phyloP scores from a whole-genome alignment of 257 asterid genomes.

The Ocimum tenuiflorum region DNA sequence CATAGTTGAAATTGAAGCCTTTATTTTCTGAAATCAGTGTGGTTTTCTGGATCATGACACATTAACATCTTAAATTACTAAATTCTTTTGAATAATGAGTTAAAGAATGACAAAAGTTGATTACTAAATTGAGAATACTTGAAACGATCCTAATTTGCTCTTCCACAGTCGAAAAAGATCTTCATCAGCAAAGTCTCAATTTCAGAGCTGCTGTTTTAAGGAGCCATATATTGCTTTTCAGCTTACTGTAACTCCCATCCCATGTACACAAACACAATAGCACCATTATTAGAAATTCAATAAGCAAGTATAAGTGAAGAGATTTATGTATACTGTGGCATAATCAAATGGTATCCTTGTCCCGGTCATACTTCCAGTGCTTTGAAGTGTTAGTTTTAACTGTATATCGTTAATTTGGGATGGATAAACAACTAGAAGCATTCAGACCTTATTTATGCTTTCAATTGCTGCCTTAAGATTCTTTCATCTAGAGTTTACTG shows the following conservation, averaged over 20 bases:
- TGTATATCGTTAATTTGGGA: background rate
- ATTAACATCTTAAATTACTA: no score
- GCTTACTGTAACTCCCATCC: background rate
- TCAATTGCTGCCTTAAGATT: conserved; percentile 8
- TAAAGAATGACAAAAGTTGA: no score
- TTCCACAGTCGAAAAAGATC: no score
- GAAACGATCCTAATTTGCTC: no score
- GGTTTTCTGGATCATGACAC: no score
- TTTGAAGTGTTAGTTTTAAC: conserved; percentile 1
- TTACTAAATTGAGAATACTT: no score
- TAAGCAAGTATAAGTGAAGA: background rate
- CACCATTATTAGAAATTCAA: background rate
- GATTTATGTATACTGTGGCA: background rate
- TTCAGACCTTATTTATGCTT: background rate
- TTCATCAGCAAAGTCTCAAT: no score
- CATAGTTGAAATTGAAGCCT: no score
- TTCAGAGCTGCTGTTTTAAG: no score
- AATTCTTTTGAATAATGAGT: no score
- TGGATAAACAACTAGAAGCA: conserved; percentile 1
- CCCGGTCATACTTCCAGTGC: background rate
- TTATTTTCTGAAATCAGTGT: no score
- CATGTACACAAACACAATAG: background rate
- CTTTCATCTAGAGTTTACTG: background rate
- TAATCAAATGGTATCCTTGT: conserved; percentile 6
- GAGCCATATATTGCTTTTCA: background rate